A percentile compares a stretch with the other conserved stretches of the same genome.
phyloP scores from a whole-genome alignment of 345 rosid genomes.

The Balakata baccata region DNA sequence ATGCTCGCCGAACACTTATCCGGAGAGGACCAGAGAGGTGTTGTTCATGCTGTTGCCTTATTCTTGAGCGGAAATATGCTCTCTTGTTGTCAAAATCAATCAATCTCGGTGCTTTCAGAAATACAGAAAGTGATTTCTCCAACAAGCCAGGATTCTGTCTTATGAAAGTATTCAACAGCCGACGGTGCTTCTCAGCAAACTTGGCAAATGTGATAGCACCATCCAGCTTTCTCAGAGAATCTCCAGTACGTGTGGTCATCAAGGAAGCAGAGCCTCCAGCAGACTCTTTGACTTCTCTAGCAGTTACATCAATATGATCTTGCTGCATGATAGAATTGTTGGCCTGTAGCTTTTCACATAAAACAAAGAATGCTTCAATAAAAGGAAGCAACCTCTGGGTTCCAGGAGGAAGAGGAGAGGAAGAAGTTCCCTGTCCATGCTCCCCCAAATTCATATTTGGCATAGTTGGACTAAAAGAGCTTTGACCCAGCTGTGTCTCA shows the following conservation, averaged over 20 bases:
- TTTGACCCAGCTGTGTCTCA: constrained; percentile 77
- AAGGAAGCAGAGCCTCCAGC: constrained; percentile 46
- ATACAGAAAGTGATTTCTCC: constrained; percentile 88
- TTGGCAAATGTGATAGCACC: constrained; percentile 72
- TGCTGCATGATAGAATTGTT: constrained; percentile 50
- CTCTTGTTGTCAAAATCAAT: constrained; percentile 94
- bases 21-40: constrained; percentile 88
- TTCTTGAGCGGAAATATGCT: constrained; percentile 87
- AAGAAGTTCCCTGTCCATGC: constrained; percentile 59
- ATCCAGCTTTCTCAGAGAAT: constrained; percentile 67
- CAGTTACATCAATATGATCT: constrained; percentile 64
- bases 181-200: constrained; percentile 94
- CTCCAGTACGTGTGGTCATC: constrained; percentile 38
- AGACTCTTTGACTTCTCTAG: constrained; percentile 81
- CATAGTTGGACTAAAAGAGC: constrained; percentile 38
- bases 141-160: constrained; percentile 81
- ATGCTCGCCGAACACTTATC: constrained; percentile 83
- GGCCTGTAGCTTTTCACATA: constrained; percentile 85
- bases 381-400: constrained; percentile 89
- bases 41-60: constrained; percentile 86
- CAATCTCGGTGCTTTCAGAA: constrained; percentile 89
- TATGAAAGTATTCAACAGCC: constrained; percentile 82
- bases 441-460: constrained; percentile 51
- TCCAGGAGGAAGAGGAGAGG: constrained; percentile 86
- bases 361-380: constrained; percentile 92